A percentile compares a stretch with the other conserved stretches of the same genome.
These are phyloP conservation scores for Pleurozium schreberi DNA, from an alignment of 225 moss, liverwort and hornwort species.

Conservation along the genomic window DNA sequence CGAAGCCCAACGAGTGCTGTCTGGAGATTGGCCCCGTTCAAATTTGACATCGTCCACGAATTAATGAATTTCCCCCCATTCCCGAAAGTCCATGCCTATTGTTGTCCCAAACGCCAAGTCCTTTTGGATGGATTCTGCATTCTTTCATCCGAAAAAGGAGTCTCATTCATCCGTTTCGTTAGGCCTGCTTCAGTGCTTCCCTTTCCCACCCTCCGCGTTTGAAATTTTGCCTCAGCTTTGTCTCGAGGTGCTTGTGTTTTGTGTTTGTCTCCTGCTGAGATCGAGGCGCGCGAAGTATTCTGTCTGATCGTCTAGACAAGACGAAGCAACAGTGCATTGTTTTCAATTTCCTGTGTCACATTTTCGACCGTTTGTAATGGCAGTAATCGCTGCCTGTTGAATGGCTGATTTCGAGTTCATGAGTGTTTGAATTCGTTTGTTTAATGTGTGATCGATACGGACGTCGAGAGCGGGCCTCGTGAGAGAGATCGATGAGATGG, in stretches of 20 bases:
- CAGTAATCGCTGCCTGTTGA: slow-evolving; percentile 12
- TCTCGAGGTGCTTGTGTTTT: background rate
- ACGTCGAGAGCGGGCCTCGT: background rate
- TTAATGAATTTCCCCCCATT: slow-evolving; percentile 10
- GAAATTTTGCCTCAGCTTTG: background rate
- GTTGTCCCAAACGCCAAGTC: background rate
- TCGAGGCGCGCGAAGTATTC: background rate
- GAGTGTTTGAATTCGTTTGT: background rate
- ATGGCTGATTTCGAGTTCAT: background rate
- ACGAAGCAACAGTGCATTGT: background rate
- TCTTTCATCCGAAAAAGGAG: background rate
- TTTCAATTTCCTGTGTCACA: background rate
- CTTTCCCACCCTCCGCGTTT: background rate
- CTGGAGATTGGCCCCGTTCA: background rate
- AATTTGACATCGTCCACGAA: slow-evolving; percentile 3
- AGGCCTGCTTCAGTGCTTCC: background rate
- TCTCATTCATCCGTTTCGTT: background rate
- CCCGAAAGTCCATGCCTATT: background rate
- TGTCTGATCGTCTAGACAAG: background rate
- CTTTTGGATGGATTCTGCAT: background rate
- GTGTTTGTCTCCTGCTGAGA: background rate
- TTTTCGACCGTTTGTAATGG: background rate
- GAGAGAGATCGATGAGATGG: background rate
- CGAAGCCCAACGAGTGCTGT: background rate
- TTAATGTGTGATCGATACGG: background rate